Base-by-base conservation (phyloP, 441 rosid genomes). In the Aleurites moluccanus region DNA sequence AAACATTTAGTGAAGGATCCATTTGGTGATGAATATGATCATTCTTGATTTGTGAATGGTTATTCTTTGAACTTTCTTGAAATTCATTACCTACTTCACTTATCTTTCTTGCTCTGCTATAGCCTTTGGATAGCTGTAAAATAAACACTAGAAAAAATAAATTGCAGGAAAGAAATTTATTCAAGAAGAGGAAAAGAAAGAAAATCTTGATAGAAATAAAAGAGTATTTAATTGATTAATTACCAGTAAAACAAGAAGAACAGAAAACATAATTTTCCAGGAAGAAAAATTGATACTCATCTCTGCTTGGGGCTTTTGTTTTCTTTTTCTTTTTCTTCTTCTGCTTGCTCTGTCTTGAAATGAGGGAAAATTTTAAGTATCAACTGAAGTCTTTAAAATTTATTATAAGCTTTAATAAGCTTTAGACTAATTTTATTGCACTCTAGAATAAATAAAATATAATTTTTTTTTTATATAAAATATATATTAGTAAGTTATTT, bases 1-100 rank as follows among this genome's bases (percentile, higher is more conserved):
- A 93, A 72, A 93, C 79, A 15, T 80, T 70, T 5, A 76, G 10
- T 7, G 92, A 53, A 64, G 90, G 92, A 33, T 33, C 18, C 66
- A n/a, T 53, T 15, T 40, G 57, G 40, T 57, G 78, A n/a, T 47
- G 64, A 18, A 25, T 61, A 5, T 64, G 18, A 14, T 5, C 53
- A 56, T 47, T 68, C 69, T 75, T 75, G 61, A 75, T 49, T 15
- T n/a, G 6, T 21, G 15, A 33, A 57, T 67, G 57, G 15, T 33
- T 5, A 47, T 57, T 25, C 28, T 14, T 57, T 64, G 53, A 64
- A 64, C 23, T 64, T 64, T 40, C 61, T 2, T 11, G 63, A 28
- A 65, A 40, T 38, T 40, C 70, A 16, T 60, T 38, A 1, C 2
- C 21, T 10, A 2, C 52, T 16, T 14, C 23, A 52, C 25, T 28